These are phyloP conservation scores for Cladosporium sp. DNA, from an alignment of 2,329 filamentous ascomycete species.

Conservation along the genomic window DNA sequence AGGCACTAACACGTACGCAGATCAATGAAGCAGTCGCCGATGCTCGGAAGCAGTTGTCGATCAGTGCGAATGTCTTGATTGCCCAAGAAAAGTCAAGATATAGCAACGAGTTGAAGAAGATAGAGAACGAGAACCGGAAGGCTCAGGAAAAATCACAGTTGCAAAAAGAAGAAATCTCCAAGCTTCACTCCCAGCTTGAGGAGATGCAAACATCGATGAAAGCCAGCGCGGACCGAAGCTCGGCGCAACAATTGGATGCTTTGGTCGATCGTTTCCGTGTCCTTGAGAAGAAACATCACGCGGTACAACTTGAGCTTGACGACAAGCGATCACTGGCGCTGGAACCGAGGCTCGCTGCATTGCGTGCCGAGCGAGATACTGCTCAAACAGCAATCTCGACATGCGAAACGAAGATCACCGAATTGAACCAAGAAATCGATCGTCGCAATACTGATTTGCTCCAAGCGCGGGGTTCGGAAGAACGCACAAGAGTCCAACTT, in stretches of 20 bases:
- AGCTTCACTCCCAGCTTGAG: not conserved
- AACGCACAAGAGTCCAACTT: not conserved
- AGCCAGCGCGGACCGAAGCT: not conserved
- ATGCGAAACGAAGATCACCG: not conserved
- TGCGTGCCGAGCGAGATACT: not conserved
- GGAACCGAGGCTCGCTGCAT: not conserved
- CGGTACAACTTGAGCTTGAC: not conserved
- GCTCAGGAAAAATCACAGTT: not conserved
- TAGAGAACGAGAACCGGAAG: not conserved
- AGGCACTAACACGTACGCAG: not conserved
- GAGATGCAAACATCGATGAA: not conserved
- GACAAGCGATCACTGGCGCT: not conserved
- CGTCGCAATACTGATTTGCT: not conserved
- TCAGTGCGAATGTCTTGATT: not conserved
- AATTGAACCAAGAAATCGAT: not conserved
- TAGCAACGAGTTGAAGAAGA: constrained; percentile 7
- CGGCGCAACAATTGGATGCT: not conserved
- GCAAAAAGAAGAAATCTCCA: not conserved
- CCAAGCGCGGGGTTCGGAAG: not conserved
- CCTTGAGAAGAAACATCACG: not conserved
- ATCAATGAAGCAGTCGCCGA: constrained; percentile 6
- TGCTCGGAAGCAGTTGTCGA: not conserved
- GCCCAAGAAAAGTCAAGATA: constrained; percentile 13
- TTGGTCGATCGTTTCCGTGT: not conserved
- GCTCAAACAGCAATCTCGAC: not conserved